Evolutionary conservation across 352 stramenopile genomes (phyloP).

Genomic region (Halophytophthora polymorphica): DNA sequence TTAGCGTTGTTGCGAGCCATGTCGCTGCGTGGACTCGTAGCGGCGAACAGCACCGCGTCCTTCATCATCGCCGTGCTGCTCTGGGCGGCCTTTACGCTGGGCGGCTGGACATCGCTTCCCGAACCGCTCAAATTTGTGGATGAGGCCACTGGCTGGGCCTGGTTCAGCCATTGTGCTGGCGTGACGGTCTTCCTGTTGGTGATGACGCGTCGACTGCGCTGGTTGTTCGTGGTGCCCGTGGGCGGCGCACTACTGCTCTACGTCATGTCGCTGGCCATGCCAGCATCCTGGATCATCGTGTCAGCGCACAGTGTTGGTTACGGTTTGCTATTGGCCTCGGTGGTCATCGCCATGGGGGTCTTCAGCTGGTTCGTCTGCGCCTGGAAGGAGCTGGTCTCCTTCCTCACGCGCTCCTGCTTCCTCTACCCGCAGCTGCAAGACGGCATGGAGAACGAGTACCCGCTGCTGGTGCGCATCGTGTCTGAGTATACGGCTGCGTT

Average conservation of each 20-base stretch:
- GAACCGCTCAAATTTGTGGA: conserved; percentile 83
- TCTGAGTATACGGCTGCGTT: conserved; percentile 81
- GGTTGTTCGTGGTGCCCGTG: conserved; percentile 70
- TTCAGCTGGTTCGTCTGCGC: conserved; percentile 78
- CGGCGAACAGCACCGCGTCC: conserved; percentile 44
- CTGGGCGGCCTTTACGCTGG: conserved; percentile 71
- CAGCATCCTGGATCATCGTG: conserved; percentile 79
- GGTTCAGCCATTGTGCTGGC: conserved; percentile 82
- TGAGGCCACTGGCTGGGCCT: conserved; percentile 79
- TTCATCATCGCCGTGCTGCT: conserved; percentile 65
- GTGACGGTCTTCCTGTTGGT: conserved; percentile 77
- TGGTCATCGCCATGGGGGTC: conserved; percentile 77
- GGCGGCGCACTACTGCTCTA: conserved; percentile 66
- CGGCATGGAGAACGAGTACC: conserved; percentile 72
- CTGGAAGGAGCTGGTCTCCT: conserved; percentile 75
- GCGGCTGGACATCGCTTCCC: conserved; percentile 74
- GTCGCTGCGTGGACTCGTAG: conserved; percentile 26
- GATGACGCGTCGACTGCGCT: conserved; percentile 66
- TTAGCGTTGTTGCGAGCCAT: conserved; percentile 23
- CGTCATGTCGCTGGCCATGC: conserved; percentile 76
- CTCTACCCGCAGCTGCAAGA: conserved; percentile 76
- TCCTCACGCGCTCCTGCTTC: conserved; percentile 80
- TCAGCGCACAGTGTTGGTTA: conserved; percentile 80
- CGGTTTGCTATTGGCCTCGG: conserved; percentile 61
- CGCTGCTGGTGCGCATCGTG: conserved; percentile 75